Evolutionary conservation across 768 basidiomycete species (phyloP).

Genomic region (Serendipita sp.): DNA sequence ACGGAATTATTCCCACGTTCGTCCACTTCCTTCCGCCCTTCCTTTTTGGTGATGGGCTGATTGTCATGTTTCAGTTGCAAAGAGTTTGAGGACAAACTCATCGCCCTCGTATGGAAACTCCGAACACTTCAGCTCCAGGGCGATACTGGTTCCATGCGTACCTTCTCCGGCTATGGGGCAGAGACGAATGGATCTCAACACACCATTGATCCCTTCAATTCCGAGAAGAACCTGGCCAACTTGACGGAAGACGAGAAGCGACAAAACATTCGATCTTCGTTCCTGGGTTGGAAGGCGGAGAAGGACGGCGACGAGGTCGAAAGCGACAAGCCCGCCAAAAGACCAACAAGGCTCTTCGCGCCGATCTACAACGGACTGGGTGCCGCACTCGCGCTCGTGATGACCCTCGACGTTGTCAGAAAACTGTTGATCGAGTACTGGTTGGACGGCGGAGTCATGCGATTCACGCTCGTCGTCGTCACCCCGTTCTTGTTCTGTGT

Average conservation of each 20-base stretch:
- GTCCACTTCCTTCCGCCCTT: slow-evolving; percentile 7
- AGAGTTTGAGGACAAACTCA: slow-evolving; percentile 50
- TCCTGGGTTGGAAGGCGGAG: slow-evolving; percentile 1
- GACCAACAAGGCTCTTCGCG: slow-evolving; percentile 23
- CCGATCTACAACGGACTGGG: slow-evolving; percentile 23
- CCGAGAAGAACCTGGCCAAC: slow-evolving; percentile 14
- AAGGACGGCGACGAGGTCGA: slow-evolving; percentile 19
- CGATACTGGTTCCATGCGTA: neutral
- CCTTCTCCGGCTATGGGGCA: neutral
- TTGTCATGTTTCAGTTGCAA: neutral
- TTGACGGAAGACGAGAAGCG: slow-evolving; percentile 47
- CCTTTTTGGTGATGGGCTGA: neutral
- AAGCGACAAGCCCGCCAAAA: slow-evolving; percentile 9
- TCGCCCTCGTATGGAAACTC: slow-evolving; percentile 61
- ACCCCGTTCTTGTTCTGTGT: slow-evolving; percentile 30
- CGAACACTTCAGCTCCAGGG: slow-evolving; percentile 9
- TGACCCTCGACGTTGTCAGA: neutral
- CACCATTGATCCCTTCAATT: slow-evolving; percentile 12
- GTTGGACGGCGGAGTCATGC: slow-evolving; percentile 29
- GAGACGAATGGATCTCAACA: neutral
- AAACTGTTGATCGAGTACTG: slow-evolving; percentile 23
- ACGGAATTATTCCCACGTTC: slow-evolving; percentile 43
- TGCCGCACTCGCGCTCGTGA: slow-evolving; percentile 17
- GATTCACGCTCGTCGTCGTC: slow-evolving; percentile 28
- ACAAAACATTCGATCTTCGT: slow-evolving; percentile 23